Conservation (phyloP, 441 rosid genomes). For the Raphanus hybrid region DNA sequence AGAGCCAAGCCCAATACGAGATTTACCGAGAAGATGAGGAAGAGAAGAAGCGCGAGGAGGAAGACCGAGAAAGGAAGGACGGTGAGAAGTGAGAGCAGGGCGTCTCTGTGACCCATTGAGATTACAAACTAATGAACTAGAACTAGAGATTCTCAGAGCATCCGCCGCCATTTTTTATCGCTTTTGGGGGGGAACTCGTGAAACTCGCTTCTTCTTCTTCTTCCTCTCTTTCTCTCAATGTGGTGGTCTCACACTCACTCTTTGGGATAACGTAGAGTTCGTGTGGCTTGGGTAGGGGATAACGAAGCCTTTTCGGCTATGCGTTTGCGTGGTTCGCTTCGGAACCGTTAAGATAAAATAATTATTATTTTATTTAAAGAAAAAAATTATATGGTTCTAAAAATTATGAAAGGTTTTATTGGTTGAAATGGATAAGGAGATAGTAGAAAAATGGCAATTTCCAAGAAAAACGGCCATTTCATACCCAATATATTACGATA, state of each 20-base stretch:
- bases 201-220: constrained; percentile 21
- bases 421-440: too few relatives aligned
- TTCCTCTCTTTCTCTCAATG: background rate
- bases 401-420: constrained; percentile 4
- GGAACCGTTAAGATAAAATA: constrained; percentile 31
- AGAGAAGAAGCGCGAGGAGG: constrained; percentile 62
- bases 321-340: constrained; percentile 36
- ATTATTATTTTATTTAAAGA: background rate
- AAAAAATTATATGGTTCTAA: constrained; percentile 26
- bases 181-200: background rate
- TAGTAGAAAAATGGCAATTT: too few relatives aligned
- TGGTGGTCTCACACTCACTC: constrained; percentile 24
- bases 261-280: constrained; percentile 26
- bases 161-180: constrained; percentile 69
- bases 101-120: constrained; percentile 64
- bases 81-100: constrained; percentile 48
- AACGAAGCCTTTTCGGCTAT: constrained; percentile 37
- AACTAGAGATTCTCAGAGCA: constrained; percentile 54
- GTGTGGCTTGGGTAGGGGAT: constrained; percentile 32
- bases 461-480: too few relatives aligned
- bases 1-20: constrained; percentile 46
- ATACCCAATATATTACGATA: too few relatives aligned
- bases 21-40: constrained; percentile 57
- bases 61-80: constrained; percentile 54
- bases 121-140: constrained; percentile 54